Base-by-base conservation (phyloP, 208 protist species). In the Herpetomonas samuelpessoai region DNA sequence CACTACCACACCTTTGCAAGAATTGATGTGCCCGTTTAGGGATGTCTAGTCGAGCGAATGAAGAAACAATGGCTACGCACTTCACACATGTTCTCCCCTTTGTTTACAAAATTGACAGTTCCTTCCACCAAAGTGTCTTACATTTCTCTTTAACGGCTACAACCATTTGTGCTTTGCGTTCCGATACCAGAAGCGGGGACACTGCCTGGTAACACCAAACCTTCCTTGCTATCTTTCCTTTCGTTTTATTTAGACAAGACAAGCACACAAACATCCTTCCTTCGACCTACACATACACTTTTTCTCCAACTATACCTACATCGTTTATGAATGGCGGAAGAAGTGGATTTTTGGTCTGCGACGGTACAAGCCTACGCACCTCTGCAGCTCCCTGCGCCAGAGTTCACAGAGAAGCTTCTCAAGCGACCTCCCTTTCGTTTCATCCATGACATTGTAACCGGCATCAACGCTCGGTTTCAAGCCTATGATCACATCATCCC, bases 381-480 rank as follows among this genome's bases (percentile, higher is more conserved):
- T 10, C 74, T 96, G 61, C 84, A 90, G 62, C 66, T 94, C 2
- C 54, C 63, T 3, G 46, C 62, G 2, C 92, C 92, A 9, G 81
- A 90, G 66, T 65, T 97, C 49, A 90, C 79, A 16, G 59, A 67
- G 24, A 97, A 97, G 59, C 69, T 91, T 18, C 79, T 97, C 25
- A 85, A 94, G 51, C 71, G 83, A 9, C 92, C 92, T 1, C 89
- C 92, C 6, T 97, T 97, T 73, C 83, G 89, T 21, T 97, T 97
- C 57, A 92, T 97, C 65, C 80, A 89, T 57, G 92, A 96, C 57
- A 83, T 97, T 46, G 80, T 96, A 12, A 68, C 61, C 27, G 67
- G 52, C 41, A 90, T 96, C 55, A 88, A 93, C 49, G 68, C 41
- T 0, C 77, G 79, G 2, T 93, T 88, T 62, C 74, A 74, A 3